Evolutionary conservation across 805 yeast genomes (phyloP), one percentile per base, ranked within the genome.

Genomic region (Zygotorulaspora chibaensis): DNA sequence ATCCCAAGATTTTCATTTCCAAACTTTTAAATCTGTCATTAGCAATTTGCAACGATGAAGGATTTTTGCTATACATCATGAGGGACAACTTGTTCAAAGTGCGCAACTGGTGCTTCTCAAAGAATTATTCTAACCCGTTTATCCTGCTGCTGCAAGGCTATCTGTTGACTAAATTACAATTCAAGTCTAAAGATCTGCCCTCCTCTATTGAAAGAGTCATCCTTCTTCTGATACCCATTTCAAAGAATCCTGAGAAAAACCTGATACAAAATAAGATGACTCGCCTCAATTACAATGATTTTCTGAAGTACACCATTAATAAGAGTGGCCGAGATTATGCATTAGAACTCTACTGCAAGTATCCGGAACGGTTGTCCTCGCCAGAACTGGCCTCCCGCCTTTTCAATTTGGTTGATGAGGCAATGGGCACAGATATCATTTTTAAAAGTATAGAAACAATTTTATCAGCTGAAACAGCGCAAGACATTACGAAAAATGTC

Each of bases 1-100:
- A 45, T 12, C 18, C 35, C 12, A 18, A 34, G n/a, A 18, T 42
- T 8, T 46, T 50, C 9, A 46, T 50, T n/a, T 52, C 59, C 2
- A 55, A 54, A 13, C 42, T 61, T n/a, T 30, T 61, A 3, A 58
- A 54, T 28, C 47, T 62, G 11, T 53, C 57, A 6, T 17, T 58
- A 20, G 42, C 55, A 11, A 40, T 58, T 4, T 25, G 37, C 4
- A 52, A 45, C 25, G 63, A 61, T 41, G 20, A 29, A 2, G 54
- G 41, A 6, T 51, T 64, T 27, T 35, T 38, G 2, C 38, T 42
- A 3, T 60, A 57, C 44, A 38, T 58, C 2, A 35, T 44, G 12
- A 57, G 50, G 34, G 47, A 56, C 31, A 47, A 52, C 18, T 42
- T 42, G 12, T 15, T 38, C 3, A 63, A 62, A 13, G 47, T 62